Evolutionary conservation across 164 flowering plant species (phyloP).

Genomic region (Santalum album): DNA sequence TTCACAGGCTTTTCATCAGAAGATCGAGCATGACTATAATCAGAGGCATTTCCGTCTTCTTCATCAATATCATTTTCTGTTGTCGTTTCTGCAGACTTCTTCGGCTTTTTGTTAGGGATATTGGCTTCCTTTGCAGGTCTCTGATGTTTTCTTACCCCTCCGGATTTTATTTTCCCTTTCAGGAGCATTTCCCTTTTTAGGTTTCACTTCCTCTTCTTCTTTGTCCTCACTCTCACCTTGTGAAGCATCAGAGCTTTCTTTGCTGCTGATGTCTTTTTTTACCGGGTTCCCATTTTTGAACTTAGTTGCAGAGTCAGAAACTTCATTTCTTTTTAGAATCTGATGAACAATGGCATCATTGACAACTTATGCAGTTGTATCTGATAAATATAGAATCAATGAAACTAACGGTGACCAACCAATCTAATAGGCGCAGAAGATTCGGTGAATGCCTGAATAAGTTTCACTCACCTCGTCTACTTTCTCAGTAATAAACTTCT

Average conservation of each 20-base stretch:
- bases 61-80: conserved; percentile 34
- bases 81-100: conserved; percentile 23
- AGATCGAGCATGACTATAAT: conserved; percentile 44
- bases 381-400: no score
- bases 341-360: conserved; percentile 11
- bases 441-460: not conserved
- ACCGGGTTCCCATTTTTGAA: conserved; percentile 14
- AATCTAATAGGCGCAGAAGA: no score
- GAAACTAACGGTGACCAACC: no score
- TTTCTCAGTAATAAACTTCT: conserved; percentile 46
- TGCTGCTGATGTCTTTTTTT: conserved; percentile 15
- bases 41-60: conserved; percentile 48
- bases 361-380: not conserved
- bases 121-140: conserved; percentile 28
- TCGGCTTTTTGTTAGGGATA: conserved; percentile 36
- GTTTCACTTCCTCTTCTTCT: conserved; percentile 37
- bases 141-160: conserved; percentile 45
- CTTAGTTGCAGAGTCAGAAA: conserved; percentile 22
- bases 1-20: conserved; percentile 51
- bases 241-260: conserved; percentile 33
- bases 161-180: conserved; percentile 30
- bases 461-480: conserved; percentile 49
- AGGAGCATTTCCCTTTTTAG: conserved; percentile 37
- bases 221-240: conserved; percentile 32
- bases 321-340: conserved; percentile 38